Conservation (phyloP, 768 basidiomycete genomes). For the Kondoa subrosea region DNA sequence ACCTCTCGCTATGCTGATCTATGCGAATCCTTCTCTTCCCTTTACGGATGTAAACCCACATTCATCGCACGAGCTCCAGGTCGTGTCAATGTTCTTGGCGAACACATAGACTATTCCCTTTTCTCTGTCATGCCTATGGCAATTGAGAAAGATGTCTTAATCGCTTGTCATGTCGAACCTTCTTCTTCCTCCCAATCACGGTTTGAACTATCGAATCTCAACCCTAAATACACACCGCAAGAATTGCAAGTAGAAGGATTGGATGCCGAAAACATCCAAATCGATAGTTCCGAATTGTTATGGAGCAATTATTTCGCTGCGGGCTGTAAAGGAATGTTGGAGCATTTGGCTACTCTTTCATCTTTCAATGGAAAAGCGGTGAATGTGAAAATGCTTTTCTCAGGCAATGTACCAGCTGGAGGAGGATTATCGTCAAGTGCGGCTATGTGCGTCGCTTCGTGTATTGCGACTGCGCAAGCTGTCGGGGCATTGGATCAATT, state of each 20-base stretch:
- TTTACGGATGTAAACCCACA: conserved; percentile 21
- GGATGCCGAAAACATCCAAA: not conserved
- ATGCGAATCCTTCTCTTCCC: conserved; percentile 14
- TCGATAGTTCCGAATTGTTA: conserved; percentile 7
- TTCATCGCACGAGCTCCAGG: conserved; percentile 29
- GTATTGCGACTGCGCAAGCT: conserved; percentile 49
- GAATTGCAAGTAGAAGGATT: conserved; percentile 18
- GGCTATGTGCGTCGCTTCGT: conserved; percentile 76
- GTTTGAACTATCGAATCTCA: conserved; percentile 22
- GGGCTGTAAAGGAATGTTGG: not conserved
- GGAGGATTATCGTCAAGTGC: conserved; percentile 75
- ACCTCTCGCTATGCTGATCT: conserved; percentile 22
- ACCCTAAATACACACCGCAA: conserved; percentile 21
- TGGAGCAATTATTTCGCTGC: not conserved
- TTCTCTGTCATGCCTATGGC: conserved; percentile 27
- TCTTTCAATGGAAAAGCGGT: too few relatives aligned
- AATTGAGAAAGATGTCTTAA: conserved; percentile 27
- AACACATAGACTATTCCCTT: conserved; percentile 30
- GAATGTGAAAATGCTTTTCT: conserved; percentile 17
- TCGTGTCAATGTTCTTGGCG: conserved; percentile 29
- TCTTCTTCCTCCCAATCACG: conserved; percentile 1
- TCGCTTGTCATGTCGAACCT: conserved; percentile 20
- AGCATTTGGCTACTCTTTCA: conserved; percentile 3
- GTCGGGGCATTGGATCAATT: conserved; percentile 41
- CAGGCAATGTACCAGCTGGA: conserved; percentile 65